Evolutionary conservation across 768 basidiomycete genomes (phyloP).

Genomic region (Tylopilus rubrobrunneus): DNA sequence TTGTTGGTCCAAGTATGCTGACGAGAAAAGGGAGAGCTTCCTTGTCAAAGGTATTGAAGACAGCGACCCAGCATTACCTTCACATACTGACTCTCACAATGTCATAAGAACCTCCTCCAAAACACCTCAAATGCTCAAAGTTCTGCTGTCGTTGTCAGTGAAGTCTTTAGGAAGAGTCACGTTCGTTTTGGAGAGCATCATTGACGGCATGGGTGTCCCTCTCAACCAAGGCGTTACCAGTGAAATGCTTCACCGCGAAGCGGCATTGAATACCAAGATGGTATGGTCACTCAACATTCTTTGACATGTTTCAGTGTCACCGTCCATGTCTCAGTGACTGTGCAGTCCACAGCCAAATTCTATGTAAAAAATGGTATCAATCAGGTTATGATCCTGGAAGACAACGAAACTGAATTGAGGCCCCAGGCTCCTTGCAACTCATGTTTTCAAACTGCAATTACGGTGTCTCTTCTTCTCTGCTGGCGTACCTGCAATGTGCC

Average conservation of each 20-base stretch:
- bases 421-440: no score
- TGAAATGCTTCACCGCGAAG: conserved; percentile 18
- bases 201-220: conserved; percentile 74
- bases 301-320: conserved; percentile 29
- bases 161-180: conserved; percentile 62
- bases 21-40: conserved; percentile 63
- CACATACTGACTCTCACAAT: conserved; percentile 22
- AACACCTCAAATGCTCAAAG: conserved; percentile 53
- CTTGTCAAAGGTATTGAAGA: conserved; percentile 83
- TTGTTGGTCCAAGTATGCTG: conserved; percentile 69
- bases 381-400: conserved; percentile 65
- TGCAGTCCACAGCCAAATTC: conserved; percentile 82
- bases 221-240: conserved; percentile 34
- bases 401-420: conserved; percentile 63
- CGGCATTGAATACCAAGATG: conserved; percentile 40
- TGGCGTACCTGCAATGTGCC: no score
- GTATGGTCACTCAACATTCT: conserved; percentile 67
- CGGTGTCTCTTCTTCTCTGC: no score
- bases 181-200: conserved; percentile 75
- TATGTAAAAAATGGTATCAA: conserved; percentile 63
- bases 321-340: neutral
- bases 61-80: conserved; percentile 36
- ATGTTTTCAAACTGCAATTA: no score
- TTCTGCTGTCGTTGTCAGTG: conserved; percentile 66
- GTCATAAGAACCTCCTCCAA: conserved; percentile 20